A percentile compares a stretch with the other conserved stretches of the same genome.
These are phyloP conservation scores for Echeveria elegans DNA, from an alignment of 164 flowering plant species.

Conservation along the genomic window DNA sequence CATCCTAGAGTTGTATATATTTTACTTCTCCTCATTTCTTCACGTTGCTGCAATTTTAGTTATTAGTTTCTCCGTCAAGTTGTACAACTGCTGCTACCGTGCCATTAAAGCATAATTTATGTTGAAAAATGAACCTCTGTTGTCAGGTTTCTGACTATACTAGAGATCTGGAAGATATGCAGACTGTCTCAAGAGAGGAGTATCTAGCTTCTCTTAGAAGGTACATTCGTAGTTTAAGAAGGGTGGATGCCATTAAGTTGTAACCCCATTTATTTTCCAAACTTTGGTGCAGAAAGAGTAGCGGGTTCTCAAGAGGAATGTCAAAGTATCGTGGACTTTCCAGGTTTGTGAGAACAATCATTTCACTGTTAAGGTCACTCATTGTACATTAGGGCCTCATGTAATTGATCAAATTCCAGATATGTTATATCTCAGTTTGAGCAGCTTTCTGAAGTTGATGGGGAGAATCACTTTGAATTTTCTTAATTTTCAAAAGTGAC, in stretches of 20 bases:
- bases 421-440: not conserved
- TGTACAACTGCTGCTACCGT: not conserved
- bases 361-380: not conserved
- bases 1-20: not conserved
- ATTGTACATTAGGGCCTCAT: not conserved
- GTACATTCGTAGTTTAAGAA: constrained; percentile 24
- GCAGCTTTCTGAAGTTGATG: not conserved
- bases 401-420: not conserved
- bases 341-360: constrained; percentile 37
- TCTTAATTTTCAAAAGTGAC: not conserved
- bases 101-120: too few relatives aligned
- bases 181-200: constrained; percentile 86
- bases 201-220: constrained; percentile 94
- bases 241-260: not conserved
- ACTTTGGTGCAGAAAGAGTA: constrained; percentile 76
- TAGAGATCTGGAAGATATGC: constrained; percentile 98
- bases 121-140: not conserved
- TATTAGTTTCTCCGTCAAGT: not conserved
- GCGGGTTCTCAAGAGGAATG: constrained; percentile 91
- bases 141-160: constrained; percentile 89
- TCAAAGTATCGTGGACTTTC: constrained; percentile 83
- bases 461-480: not conserved
- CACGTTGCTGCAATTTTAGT: not conserved
- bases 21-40: not conserved
- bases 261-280: constrained; percentile 14